Conservation (phyloP, 345 rosid genomes). For the Rhodamnia rubescens region DNA sequence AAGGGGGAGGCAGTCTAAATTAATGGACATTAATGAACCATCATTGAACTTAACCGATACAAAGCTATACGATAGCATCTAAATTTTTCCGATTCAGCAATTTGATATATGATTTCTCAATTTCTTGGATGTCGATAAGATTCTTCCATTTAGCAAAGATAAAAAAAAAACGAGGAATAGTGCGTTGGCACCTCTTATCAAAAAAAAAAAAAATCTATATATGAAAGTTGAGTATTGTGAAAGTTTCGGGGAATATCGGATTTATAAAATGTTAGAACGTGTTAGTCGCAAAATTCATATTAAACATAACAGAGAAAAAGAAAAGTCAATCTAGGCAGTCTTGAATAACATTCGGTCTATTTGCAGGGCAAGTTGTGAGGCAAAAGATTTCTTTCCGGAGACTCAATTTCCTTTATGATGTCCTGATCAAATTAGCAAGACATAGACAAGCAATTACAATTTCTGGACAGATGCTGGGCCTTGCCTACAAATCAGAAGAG, state of each 20-base stretch:
- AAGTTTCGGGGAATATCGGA: neutral
- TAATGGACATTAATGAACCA: too few relatives aligned
- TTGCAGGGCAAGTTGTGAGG: neutral
- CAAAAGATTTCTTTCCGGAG: neutral
- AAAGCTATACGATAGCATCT: too few relatives aligned
- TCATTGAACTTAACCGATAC: too few relatives aligned
- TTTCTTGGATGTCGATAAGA: too few relatives aligned
- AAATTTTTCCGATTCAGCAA: too few relatives aligned
- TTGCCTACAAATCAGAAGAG: neutral
- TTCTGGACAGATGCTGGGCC: neutral
- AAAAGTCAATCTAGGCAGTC: neutral
- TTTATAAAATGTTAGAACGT: neutral
- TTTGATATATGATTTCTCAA: too few relatives aligned
- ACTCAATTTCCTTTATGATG: neutral
- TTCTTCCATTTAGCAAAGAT: too few relatives aligned
- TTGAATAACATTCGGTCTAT: neutral
- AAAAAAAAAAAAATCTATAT: too few relatives aligned
- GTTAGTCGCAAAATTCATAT: neutral
- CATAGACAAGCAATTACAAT: neutral
- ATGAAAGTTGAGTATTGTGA: neutral
- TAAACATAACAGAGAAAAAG: neutral
- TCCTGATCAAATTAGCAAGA: neutral
- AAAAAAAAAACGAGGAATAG: too few relatives aligned
- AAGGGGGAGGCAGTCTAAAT: too few relatives aligned
- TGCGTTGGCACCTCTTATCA: too few relatives aligned